Conservation (phyloP, 164 flowering plant genomes). For the Magnolia sinica region DNA sequence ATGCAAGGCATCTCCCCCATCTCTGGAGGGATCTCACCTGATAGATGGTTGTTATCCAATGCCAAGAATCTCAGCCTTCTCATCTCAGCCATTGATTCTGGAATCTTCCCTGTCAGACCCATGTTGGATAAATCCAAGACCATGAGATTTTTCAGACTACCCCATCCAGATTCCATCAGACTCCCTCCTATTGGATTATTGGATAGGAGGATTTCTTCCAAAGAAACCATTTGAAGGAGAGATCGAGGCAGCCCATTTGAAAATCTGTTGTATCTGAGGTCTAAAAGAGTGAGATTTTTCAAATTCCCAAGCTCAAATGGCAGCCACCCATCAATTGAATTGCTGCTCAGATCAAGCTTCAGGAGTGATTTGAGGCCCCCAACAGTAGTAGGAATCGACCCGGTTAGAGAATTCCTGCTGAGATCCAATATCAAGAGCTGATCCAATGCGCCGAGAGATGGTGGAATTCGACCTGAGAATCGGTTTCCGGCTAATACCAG, state of each 20-base stretch:
- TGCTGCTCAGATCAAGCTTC: constrained; percentile 86
- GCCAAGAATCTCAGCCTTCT: constrained; percentile 67
- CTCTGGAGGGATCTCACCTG: constrained; percentile 51
- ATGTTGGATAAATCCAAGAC: constrained; percentile 60
- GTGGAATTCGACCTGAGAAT: constrained; percentile 51
- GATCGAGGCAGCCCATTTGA: constrained; percentile 59
- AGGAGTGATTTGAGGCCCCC: constrained; percentile 62
- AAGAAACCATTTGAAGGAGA: constrained; percentile 49
- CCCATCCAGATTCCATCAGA: constrained; percentile 46
- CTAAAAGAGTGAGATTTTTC: constrained; percentile 72
- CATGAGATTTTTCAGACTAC: constrained; percentile 40
- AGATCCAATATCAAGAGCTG: constrained; percentile 67
- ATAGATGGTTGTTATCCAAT: constrained; percentile 60
- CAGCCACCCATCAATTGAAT: constrained; percentile 50
- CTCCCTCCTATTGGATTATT: constrained; percentile 72
- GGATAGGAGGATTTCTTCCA: constrained; percentile 65
- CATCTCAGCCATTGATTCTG: constrained; percentile 52
- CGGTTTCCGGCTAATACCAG: constrained; percentile 57
- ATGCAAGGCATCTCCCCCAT: constrained; percentile 53
- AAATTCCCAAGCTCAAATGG: constrained; percentile 47
- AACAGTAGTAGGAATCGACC: constrained; percentile 50
- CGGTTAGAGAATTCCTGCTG: constrained; percentile 67
- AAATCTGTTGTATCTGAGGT: constrained; percentile 62
- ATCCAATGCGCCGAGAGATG: constrained; percentile 37
- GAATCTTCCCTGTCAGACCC: constrained; percentile 59